A percentile compares a stretch with the other conserved stretches of the same genome.
Evolutionary conservation across 352 stramenopile species (phyloP).

Genomic region (Pythium graminicola): DNA sequence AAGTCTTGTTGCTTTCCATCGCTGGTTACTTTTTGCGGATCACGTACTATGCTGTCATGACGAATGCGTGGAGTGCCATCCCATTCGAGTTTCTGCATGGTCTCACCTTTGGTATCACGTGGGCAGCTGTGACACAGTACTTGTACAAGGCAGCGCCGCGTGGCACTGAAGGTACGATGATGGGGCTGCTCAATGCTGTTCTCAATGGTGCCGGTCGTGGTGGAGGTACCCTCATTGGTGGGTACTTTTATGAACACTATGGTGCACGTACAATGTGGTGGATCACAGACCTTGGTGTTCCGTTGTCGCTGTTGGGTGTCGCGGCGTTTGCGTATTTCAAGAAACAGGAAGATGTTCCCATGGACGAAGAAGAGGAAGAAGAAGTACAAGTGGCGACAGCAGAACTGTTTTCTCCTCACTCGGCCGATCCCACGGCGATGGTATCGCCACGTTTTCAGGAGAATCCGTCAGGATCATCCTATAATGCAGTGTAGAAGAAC

Average conservation of each 20-base stretch:
- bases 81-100: slow-evolving; percentile 64
- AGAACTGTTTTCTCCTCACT: too few species aligned
- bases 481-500: too few species aligned
- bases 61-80: slow-evolving; percentile 56
- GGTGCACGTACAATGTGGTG: slow-evolving; percentile 56
- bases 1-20: slow-evolving; percentile 46
- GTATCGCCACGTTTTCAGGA: too few species aligned
- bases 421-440: too few species aligned
- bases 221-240: slow-evolving; percentile 52
- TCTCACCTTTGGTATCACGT: slow-evolving; percentile 61
- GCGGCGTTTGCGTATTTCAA: slow-evolving; percentile 37
- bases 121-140: slow-evolving; percentile 76
- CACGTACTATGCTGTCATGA: slow-evolving; percentile 52
- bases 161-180: slow-evolving; percentile 68
- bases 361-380: too few species aligned
- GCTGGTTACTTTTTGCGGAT: slow-evolving; percentile 51
- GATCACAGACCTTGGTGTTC: slow-evolving; percentile 39
- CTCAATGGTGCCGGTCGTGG: slow-evolving; percentile 63
- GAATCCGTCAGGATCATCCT: too few species aligned
- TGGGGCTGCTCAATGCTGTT: slow-evolving; percentile 51
- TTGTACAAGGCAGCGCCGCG: slow-evolving; percentile 53
- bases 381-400: too few species aligned
- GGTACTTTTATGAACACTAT: slow-evolving; percentile 66
- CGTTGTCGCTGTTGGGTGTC: slow-evolving; percentile 36
- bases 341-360: too few species aligned